phyloP scores from a whole-genome alignment of 768 basidiomycete genomes.

The Naematelia encephala region DNA sequence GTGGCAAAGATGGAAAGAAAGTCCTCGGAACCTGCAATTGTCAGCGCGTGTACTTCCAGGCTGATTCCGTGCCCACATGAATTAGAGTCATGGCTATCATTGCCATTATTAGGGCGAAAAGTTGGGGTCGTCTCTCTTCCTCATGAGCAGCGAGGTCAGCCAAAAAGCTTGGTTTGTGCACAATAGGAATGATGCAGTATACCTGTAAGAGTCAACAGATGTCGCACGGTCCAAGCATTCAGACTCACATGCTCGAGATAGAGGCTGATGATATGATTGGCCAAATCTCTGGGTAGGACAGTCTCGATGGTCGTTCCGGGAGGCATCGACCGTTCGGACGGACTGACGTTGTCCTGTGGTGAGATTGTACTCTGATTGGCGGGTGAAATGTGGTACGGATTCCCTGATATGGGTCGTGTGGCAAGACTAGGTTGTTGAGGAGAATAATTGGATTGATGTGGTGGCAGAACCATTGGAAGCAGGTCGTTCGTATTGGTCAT shows the following conservation, averaged over 20 bases:
- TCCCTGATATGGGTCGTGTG: background rate
- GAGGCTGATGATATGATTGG: constrained; percentile 19
- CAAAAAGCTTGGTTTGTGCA: constrained; percentile 29
- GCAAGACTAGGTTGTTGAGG: background rate
- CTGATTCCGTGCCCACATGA: constrained; percentile 20
- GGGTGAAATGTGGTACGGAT: background rate
- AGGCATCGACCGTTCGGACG: background rate
- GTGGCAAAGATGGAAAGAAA: constrained; percentile 24
- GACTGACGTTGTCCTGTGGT: constrained; percentile 7
- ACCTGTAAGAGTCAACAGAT: constrained; percentile 14
- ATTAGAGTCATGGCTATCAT: constrained; percentile 29
- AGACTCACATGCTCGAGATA: constrained; percentile 30
- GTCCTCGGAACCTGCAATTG: constrained; percentile 21
- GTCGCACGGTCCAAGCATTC: background rate
- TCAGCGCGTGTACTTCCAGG: background rate
- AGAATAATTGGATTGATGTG: background rate
- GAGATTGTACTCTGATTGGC: background rate
- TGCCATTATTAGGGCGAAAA: constrained; percentile 29
- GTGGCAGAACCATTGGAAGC: background rate
- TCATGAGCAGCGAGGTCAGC: constrained; percentile 18
- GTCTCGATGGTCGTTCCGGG: constrained; percentile 16
- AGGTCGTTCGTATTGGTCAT: background rate
- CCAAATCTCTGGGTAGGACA: constrained; percentile 27
- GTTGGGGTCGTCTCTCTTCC: constrained; percentile 25
- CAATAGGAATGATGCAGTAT: constrained; percentile 29